phyloP scores from a whole-genome alignment of 768 basidiomycete species.

The Agaricus subrufescens region DNA sequence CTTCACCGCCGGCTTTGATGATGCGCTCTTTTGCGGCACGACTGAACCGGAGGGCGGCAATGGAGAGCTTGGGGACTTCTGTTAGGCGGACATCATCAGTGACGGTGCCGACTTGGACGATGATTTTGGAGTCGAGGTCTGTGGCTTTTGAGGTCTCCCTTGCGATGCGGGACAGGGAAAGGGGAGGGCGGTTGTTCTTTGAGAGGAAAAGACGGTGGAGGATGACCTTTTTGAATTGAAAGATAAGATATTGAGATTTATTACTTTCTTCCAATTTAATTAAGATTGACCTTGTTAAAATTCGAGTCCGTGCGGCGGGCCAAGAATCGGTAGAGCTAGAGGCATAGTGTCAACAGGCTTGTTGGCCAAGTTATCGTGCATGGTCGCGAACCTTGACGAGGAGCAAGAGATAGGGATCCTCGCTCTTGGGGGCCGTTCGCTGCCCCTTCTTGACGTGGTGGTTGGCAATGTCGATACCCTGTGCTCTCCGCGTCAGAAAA shows the following conservation, averaged over 20 bases:
- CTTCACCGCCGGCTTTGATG: constrained; percentile 92
- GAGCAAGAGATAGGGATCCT: constrained; percentile 98
- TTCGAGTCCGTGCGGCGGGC: constrained; percentile 92
- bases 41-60: constrained; percentile 96
- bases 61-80: constrained; percentile 82
- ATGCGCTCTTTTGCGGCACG: constrained; percentile 91
- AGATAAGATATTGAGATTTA: constrained; percentile 5
- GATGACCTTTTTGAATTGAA: constrained; percentile 54
- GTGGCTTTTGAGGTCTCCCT: constrained; percentile 70
- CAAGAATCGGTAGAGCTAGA: constrained; percentile 96
- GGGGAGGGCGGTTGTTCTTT: constrained; percentile 94
- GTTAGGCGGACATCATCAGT: constrained; percentile 92
- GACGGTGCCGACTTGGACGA: constrained; percentile 88
- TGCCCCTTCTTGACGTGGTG: constrained; percentile 99
- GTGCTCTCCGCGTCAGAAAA: constrained; percentile 11
- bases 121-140: constrained; percentile 72
- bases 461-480: constrained; percentile 94
- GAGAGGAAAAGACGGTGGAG: constrained; percentile 96
- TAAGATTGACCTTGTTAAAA: constrained; percentile 81
- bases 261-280: neutral
- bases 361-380: neutral
- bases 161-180: constrained; percentile 89
- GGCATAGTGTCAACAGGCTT: constrained; percentile 2
- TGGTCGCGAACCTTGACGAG: constrained; percentile 80
- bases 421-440: constrained; percentile 93